Evolutionary conservation across 176 grass and related monocot genomes (phyloP), one percentile per base, ranked within the genome.

Genomic region (Olyra latifolia): DNA sequence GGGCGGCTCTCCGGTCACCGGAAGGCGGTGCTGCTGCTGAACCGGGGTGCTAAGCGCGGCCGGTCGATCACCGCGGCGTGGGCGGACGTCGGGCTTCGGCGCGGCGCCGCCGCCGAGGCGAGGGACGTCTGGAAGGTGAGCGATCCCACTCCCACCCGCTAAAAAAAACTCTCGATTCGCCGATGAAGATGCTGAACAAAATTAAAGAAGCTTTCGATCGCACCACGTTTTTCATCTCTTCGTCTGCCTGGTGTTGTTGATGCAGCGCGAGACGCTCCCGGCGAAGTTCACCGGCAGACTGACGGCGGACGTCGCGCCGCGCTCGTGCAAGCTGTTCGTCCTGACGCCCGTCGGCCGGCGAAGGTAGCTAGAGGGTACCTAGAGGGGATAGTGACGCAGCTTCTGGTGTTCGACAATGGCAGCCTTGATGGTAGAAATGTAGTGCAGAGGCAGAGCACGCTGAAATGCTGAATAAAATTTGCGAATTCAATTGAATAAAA

Each of bases 41-140:
- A 97, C 76, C 83, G 85, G 4, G 82, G 83, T 0, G 25, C 44
- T 22, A 14, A 29, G 19, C 6, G 35, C 4, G 47, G 56, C 11
- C 57, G 40, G 28, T 13, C 25, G 16, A 82, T 91, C 47, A 76
- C 80, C 0, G 90, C 78, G 10, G 38, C 59, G 0, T 97, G 93
- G 88, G 20, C 20, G 10, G 90, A 93, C 58, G 65, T 93, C 41
- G 93, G 86, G 17, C 53, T 97, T 85, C n/a, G 76, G 15, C 72
- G 24, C 9, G 45, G 89, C 17, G 70, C 66, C 8, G 4, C 50
- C 62, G 85, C 88, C 19, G 54, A 82, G 73, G 83, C 81, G 0
- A 97, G 90, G 85, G 83, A 93, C 77, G 76, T 90, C 72, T 93
- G 88, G 88, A 79, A 82, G 88, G 91, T 90, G 75, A 38, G 46